Evolutionary conservation across 352 stramenopile genomes (phyloP), one percentile per base, ranked within the genome.

Genomic region (Phytopythium boreale): DNA sequence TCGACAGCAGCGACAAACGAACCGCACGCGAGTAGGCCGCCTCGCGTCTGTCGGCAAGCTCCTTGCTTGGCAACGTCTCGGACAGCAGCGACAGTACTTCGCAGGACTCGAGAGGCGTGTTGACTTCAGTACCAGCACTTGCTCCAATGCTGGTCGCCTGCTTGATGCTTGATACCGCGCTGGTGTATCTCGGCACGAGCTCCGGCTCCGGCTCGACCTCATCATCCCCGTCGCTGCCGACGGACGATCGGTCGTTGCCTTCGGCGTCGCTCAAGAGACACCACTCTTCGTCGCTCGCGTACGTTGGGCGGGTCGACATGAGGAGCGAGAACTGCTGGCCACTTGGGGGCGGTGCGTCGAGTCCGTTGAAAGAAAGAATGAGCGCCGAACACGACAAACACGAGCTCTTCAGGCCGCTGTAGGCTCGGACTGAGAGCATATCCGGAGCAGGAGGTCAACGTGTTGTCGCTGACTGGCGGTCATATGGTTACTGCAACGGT

Each of bases 241-340:
- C 81, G 57, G 39, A 61, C 20, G 68, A 67, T 11, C 59, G 68
- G 36, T 58, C 24, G 14, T 58, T 41, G 12, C 73, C 74, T 61
- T 77, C 75, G 26, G 79, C 68, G 46, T 76, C 67, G 57, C 79
- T 82, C 49, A 90, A 53, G 61, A 80, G 56, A 31, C 79, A 86
- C 81, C 81, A 90, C 29, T 87, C 82, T 55, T 90, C 79, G 47
- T 81, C 70, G 46, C 68, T 75, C 63, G 24, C 24, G 39, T 39
- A 19, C 26, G 41, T 15, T 5, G 2, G 26, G 26, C 7, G 26
- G 7, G 15, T 50, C 19, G 37, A 11, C 41, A 52, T 51, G 3
- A 36, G 1, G 15, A 22, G 6, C 56, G 39, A 27, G 37, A 34
- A 20, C 20, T 15, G 49, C 26, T 56, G 43, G 26, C 5, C 11